Conservation (phyloP, 805 yeast species). For the Spathaspora arborariae region DNA sequence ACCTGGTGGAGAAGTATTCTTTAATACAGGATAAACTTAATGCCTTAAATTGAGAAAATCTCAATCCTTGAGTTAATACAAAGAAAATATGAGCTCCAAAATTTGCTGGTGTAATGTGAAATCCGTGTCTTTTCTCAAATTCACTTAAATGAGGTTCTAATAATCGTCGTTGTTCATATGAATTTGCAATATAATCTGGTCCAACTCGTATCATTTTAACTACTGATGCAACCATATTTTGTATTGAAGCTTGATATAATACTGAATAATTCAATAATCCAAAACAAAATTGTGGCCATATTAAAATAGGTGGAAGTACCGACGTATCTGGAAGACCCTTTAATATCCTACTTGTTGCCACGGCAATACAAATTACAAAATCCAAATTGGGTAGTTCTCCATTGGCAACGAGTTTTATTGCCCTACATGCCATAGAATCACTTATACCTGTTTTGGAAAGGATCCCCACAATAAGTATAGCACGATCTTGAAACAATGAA, state of each 20-base stretch:
- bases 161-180: conserved; percentile 27
- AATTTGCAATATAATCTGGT: conserved; percentile 19
- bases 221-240: conserved; percentile 25
- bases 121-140: conserved; percentile 40
- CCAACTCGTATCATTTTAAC: conserved; percentile 21
- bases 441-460: conserved; percentile 60
- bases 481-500: conserved; percentile 63
- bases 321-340: conserved; percentile 47
- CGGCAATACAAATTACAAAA: conserved; percentile 33
- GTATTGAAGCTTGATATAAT: conserved; percentile 30
- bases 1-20: conserved; percentile 41
- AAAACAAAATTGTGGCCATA: conserved; percentile 44
- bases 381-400: conserved; percentile 22
- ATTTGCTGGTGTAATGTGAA: conserved; percentile 40
- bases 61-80: conserved; percentile 53
- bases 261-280: conserved; percentile 25
- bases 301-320: conserved; percentile 41
- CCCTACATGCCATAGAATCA: conserved; percentile 43
- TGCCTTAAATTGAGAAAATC: conserved; percentile 52
- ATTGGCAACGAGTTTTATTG: conserved; percentile 23
- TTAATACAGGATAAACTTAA: conserved; percentile 45
- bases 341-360: conserved; percentile 46
- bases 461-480: conserved; percentile 66
- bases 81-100: conserved; percentile 50
- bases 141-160: conserved; percentile 41